Base-by-base conservation (phyloP, 805 yeast genomes). In the Brettanomyces sp. region DNA sequence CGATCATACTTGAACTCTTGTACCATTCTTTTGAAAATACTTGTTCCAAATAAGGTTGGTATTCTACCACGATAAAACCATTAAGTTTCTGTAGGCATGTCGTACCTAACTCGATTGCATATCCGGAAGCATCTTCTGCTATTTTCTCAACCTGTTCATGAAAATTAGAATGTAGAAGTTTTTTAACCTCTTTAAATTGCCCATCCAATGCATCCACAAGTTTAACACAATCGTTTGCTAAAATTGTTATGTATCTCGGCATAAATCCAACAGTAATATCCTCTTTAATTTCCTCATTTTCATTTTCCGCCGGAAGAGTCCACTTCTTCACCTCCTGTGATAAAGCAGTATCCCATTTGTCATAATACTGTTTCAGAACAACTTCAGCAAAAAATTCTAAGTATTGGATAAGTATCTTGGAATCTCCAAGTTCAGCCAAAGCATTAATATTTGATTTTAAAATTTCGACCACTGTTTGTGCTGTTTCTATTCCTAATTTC, bases 381-480 rank as follows among this genome's bases (percentile, higher is more conserved):
- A 56, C 56, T 38, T 36, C 44, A 23, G 56, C 50, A 45, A 60
- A 55, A 44, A 50, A 58, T 21, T 46, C 36, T 36, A 60, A 44
- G 45, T 56, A 61, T 41, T 56, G 54, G 21, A 57, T 39, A 35
- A 60, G 44, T 1, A 57, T 62, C 34, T 57, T 56, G 24, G 60
- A 54, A 49, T 58, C 63, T 7, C 60, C 59, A n/a, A 64, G 55
- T 35, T 73, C 73, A 46, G 72, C 60, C 11, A 69, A 64, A n/a
- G 61, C 51, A 53, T 69, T 52, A 12, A 60, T 41, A 41, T 57
- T 58, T n/a, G 63, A 58, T 18, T 51, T 47, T 39, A 60, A 50
- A 12, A 58, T 57, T 23, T 52, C 54, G 36, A 57, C 52, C 11
- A 61, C 46, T 23, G 45, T 48, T 42, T 53, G 60, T 1, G 65